phyloP scores from a whole-genome alignment of 352 stramenopile genomes.

The Phytophthora lateralis region DNA sequence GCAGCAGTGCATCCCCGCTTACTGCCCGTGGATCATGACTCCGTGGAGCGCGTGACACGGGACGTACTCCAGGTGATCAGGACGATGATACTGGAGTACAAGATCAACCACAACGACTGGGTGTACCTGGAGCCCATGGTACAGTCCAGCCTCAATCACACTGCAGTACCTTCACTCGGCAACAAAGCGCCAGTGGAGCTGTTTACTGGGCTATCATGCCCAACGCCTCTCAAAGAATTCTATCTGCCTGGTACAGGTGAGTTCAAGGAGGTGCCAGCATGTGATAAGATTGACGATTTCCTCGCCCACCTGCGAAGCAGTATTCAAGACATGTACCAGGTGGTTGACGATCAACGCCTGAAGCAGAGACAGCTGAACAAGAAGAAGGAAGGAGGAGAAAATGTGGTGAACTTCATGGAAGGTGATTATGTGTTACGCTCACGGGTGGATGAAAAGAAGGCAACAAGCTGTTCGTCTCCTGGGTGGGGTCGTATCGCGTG shows the following conservation, averaged over 20 bases:
- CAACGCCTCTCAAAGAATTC: slow-evolving; percentile 13
- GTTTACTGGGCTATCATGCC: slow-evolving; percentile 17
- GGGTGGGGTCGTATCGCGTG: slow-evolving; percentile 6
- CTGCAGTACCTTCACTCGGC: slow-evolving; percentile 24
- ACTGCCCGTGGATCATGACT: slow-evolving; percentile 39
- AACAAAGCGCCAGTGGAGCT: slow-evolving; percentile 24
- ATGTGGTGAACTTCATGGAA: slow-evolving; percentile 11
- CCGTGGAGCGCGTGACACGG: slow-evolving; percentile 32
- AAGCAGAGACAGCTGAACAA: slow-evolving; percentile 17
- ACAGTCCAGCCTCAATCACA: slow-evolving; percentile 38
- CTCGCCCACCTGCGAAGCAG: slow-evolving; percentile 2
- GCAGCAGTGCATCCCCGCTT: slow-evolving; percentile 34
- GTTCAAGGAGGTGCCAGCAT: neutral
- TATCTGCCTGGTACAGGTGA: slow-evolving; percentile 2
- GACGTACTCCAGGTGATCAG: slow-evolving; percentile 37
- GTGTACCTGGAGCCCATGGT: slow-evolving; percentile 18
- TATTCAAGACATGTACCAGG: slow-evolving; percentile 7
- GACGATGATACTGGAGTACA: slow-evolving; percentile 25
- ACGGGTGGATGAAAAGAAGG: slow-evolving; percentile 7
- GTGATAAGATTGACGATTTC: neutral
- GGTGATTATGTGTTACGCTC: slow-evolving; percentile 15
- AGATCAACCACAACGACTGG: slow-evolving; percentile 7
- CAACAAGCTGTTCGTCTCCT: slow-evolving; percentile 12
- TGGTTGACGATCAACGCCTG: neutral
- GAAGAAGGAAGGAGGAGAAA: slow-evolving; percentile 2